Percentiles rank a stretch among this genome's conserved stretches.
Conservation (phyloP, 139 green algal genomes). For the Micractinium conductrix region DNA sequence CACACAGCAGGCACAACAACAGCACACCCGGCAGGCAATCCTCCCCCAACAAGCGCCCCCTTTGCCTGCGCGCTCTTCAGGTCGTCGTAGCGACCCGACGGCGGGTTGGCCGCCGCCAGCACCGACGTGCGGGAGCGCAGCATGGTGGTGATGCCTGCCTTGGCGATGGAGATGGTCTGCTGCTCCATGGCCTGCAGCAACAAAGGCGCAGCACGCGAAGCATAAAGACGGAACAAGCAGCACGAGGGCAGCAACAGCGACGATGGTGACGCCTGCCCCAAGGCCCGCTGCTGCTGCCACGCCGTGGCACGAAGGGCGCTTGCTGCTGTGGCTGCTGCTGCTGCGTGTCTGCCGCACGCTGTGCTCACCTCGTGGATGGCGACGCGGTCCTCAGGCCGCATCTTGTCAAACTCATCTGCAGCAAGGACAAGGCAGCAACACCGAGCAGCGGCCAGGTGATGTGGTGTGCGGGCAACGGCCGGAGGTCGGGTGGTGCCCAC, state of each 20-base stretch:
- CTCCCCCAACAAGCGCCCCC: neutral
- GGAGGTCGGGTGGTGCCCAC: too few species aligned
- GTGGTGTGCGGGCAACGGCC: too few species aligned
- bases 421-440: too few species aligned
- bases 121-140: constrained; percentile 94
- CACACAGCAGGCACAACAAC: neutral
- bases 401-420: constrained; percentile 99
- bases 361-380: constrained; percentile 93
- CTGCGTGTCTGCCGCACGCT: too few species aligned
- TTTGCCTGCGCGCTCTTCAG: constrained; percentile 69
- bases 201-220: too few species aligned
- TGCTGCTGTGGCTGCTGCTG: too few species aligned
- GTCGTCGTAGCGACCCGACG: constrained; percentile 92
- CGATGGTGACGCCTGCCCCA: too few species aligned
- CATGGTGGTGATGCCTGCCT: constrained; percentile 99
- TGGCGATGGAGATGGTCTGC: constrained; percentile 99
- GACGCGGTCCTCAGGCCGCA: constrained; percentile 96
- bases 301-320: too few species aligned
- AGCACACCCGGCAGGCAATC: neutral
- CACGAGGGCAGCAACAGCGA: too few species aligned
- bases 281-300: too few species aligned
- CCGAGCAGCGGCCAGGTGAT: too few species aligned
- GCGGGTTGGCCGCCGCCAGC: constrained; percentile 97
- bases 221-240: too few species aligned
- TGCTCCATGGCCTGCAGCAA: constrained; percentile 99